Base-by-base conservation (phyloP, 108 stramenopile species). In the Nannochloropsis gaditana region DNA sequence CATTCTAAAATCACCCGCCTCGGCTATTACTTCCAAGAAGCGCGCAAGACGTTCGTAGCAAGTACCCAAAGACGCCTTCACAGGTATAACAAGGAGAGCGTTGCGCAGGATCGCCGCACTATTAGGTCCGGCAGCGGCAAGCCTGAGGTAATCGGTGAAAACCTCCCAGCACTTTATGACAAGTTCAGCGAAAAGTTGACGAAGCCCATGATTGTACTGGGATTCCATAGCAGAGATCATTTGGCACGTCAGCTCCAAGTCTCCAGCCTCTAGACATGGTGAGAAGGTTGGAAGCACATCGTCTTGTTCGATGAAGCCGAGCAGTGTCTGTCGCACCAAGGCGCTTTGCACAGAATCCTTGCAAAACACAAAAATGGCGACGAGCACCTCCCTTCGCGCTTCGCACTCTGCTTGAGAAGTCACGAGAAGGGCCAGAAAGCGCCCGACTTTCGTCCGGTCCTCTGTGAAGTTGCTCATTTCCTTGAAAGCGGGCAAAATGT, bases 41-140 rank as follows among this genome's bases (percentile, higher is more conserved):
- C n/a, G 19, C 2, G n/a, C 59, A n/a, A 73, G 59, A 6, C 59
- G 59, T 4, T 73, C 8, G n/a, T 73, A 73, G 59, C n/a, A n/a
- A n/a, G 19, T 73, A n/a, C n/a, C 59, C 6, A 73, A 73, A n/a
- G 59, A 15, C 2, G n/a, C 59, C 0, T 73, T 73, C 59, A 6
- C 3, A 4, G 59, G 59, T n/a, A 73, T 15, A n/a, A n/a, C 6
- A n/a, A 73, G 8, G 59, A 73, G 59, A n/a, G n/a, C 15, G 2
- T 15, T 73, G 8, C 59, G 59, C 3, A 73, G 19, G 59, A 73
- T n/a, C 19, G 59, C 59, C 19, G 59, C 59, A n/a, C 59, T n/a
- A n/a, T 73, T 15, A 73, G 59, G 59, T n/a, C 59, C 59, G n/a
- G 59, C 59, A 73, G 59, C 59, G n/a, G n/a, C n/a, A n/a, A 73